phyloP scores from a whole-genome alignment of 2,329 filamentous ascomycete genomes.

The Penicillium janthinellum region DNA sequence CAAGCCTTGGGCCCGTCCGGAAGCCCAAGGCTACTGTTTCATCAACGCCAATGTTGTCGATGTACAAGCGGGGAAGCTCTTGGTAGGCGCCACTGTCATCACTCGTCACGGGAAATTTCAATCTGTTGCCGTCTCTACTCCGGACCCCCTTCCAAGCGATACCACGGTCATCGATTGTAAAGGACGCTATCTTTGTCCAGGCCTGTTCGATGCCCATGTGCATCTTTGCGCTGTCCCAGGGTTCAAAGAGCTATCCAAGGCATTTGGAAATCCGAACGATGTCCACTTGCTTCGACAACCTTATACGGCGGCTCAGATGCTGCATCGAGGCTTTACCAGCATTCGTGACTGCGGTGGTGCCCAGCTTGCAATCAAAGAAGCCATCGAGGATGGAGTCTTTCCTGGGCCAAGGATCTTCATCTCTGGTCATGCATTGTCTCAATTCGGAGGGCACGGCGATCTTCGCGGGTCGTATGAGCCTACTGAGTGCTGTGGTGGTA shows the following conservation, averaged over 20 bases:
- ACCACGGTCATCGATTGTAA: constrained; percentile 19
- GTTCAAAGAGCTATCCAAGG: constrained; percentile 23
- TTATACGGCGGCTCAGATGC: constrained; percentile 47
- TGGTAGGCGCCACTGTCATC: constrained; percentile 16
- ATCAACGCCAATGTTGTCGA: constrained; percentile 29
- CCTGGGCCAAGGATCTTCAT: constrained; percentile 60
- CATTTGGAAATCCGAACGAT: constrained; percentile 26
- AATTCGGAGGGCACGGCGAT: constrained; percentile 62
- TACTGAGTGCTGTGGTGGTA: constrained; percentile 54
- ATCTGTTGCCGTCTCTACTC: constrained; percentile 14
- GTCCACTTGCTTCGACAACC: constrained; percentile 27
- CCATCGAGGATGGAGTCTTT: constrained; percentile 56
- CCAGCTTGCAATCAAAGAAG: constrained; percentile 49
- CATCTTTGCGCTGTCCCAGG: constrained; percentile 31
- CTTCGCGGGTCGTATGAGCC: constrained; percentile 43
- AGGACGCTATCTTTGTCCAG: constrained; percentile 28
- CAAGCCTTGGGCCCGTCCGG: constrained; percentile 28
- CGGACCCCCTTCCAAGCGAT: constrained; percentile 13
- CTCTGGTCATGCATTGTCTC: constrained; percentile 55
- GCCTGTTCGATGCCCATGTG: constrained; percentile 31
- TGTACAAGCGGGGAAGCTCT: constrained; percentile 21
- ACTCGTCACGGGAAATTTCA: constrained; percentile 24
- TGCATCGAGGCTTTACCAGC: constrained; percentile 61
- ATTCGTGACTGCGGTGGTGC: constrained; percentile 63
- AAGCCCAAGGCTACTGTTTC: constrained; percentile 22